These are phyloP conservation scores for Aspergillus funiculosus DNA, from an alignment of 495 filamentous ascomycete species.

Conservation along the genomic window DNA sequence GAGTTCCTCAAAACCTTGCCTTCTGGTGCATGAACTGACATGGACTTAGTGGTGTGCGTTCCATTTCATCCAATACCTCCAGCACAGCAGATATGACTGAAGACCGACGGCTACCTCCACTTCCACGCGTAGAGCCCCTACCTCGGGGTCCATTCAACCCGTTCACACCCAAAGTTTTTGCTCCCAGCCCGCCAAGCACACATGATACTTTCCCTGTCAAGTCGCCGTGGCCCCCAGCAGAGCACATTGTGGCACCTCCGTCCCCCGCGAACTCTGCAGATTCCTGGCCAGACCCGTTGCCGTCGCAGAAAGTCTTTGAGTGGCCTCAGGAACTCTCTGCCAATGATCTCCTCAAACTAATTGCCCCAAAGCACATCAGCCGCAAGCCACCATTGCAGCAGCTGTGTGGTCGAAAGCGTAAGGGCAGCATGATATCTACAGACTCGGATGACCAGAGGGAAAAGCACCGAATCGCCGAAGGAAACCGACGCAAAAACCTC, in stretches of 20 bases:
- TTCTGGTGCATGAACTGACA: slow-evolving; percentile 13
- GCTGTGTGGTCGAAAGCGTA: slow-evolving; percentile 43
- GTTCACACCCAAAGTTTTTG: slow-evolving; percentile 29
- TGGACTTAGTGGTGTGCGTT: slow-evolving; percentile 16
- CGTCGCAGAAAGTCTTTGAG: slow-evolving; percentile 29
- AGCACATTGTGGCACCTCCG: slow-evolving; percentile 35
- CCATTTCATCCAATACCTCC: slow-evolving; percentile 14
- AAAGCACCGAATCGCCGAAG: slow-evolving; percentile 45
- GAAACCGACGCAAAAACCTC: slow-evolving; percentile 41
- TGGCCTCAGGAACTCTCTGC: slow-evolving; percentile 35
- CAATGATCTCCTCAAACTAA: slow-evolving; percentile 33
- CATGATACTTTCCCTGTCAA: slow-evolving; percentile 39
- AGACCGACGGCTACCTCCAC: slow-evolving; percentile 40
- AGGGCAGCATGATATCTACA: slow-evolving; percentile 31
- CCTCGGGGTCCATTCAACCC: slow-evolving; percentile 42
- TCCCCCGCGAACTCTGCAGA: slow-evolving; percentile 43
- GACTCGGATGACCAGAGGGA: slow-evolving; percentile 42
- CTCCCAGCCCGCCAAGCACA: slow-evolving; percentile 32
- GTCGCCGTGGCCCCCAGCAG: slow-evolving; percentile 30
- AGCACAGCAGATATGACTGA: slow-evolving; percentile 25
- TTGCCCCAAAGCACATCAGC: slow-evolving; percentile 39
- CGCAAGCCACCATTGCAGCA: slow-evolving; percentile 44
- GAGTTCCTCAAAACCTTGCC: slow-evolving; percentile 19
- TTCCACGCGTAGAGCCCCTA: slow-evolving; percentile 38
- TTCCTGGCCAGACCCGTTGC: slow-evolving; percentile 38